Percentiles rank a stretch among this genome's conserved stretches.
Conservation (phyloP, 148 eudicot species). For the Simmondsia chinensis region DNA sequence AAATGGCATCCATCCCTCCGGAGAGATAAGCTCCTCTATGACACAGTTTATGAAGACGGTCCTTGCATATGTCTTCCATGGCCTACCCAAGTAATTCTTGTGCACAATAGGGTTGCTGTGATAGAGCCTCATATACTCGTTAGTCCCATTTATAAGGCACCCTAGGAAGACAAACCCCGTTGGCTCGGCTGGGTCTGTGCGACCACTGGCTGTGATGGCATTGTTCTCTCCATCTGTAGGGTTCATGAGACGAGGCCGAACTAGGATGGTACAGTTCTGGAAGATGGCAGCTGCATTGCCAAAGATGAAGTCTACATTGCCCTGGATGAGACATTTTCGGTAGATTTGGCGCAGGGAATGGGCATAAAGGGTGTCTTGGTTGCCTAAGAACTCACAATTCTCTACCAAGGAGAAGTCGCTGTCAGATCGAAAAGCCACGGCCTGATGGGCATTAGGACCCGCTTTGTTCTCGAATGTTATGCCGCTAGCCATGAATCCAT, state of each 20-base stretch:
- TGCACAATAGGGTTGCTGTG: slow-evolving; percentile 51
- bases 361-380: slow-evolving; percentile 86
- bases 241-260: slow-evolving; percentile 52
- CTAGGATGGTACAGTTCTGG: slow-evolving; percentile 59
- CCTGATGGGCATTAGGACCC: slow-evolving; percentile 73
- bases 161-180: slow-evolving; percentile 63
- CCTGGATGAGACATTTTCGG: slow-evolving; percentile 55
- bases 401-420: slow-evolving; percentile 67
- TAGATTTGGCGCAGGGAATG: slow-evolving; percentile 81
- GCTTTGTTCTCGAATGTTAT: slow-evolving; percentile 80
- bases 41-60: slow-evolving; percentile 42
- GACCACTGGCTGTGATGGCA: slow-evolving; percentile 73
- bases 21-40: slow-evolving; percentile 33
- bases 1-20: slow-evolving; percentile 76
- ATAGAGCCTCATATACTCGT: slow-evolving; percentile 58
- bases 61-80: slow-evolving; percentile 87
- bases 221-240: slow-evolving; percentile 72
- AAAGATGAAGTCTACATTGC: slow-evolving; percentile 87
- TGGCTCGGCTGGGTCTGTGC: slow-evolving; percentile 69
- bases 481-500: slow-evolving; percentile 82
- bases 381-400: slow-evolving; percentile 78
- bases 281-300: slow-evolving; percentile 74
- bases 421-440: slow-evolving; percentile 82
- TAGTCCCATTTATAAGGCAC: slow-evolving; percentile 55
- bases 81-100: slow-evolving; percentile 65